Percentiles rank a stretch among this genome's conserved stretches.
phyloP scores from a whole-genome alignment of 1,284 basidiomycete species.

The Boletus subluridellus region DNA sequence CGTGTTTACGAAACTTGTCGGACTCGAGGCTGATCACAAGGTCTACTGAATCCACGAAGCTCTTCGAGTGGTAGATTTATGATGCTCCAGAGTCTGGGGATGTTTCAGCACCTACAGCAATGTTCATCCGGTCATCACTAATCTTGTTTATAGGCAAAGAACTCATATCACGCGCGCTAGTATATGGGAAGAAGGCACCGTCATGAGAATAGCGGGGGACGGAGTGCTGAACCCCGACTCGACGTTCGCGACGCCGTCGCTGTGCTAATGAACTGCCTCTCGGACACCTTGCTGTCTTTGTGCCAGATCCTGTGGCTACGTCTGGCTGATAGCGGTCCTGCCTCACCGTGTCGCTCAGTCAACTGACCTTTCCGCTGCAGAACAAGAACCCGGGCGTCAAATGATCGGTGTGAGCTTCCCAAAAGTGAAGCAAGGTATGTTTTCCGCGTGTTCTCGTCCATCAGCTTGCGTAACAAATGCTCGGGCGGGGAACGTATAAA shows the following conservation, averaged over 20 bases:
- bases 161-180: neutral
- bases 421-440: too few relatives aligned
- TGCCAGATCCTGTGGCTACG: neutral
- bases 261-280: neutral
- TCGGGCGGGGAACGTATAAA: too few relatives aligned
- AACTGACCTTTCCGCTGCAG: constrained; percentile 3
- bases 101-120: too few relatives aligned
- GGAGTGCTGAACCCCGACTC: neutral
- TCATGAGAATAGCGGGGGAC: constrained; percentile 6
- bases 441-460: too few relatives aligned
- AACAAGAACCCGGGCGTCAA: too few relatives aligned
- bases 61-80: too few relatives aligned
- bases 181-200: neutral
- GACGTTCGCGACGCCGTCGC: neutral
- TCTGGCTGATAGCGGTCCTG: neutral
- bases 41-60: too few relatives aligned
- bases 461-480: too few relatives aligned
- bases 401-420: too few relatives aligned
- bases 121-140: too few relatives aligned
- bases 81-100: too few relatives aligned
- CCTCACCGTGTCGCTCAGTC: neutral
- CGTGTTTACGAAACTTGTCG: neutral
- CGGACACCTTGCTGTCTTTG: neutral
- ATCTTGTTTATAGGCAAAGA: too few relatives aligned
- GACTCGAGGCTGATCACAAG: neutral